Conservation (phyloP, 2,329 filamentous ascomycete genomes). For the Emergomyces pasteurianus region DNA sequence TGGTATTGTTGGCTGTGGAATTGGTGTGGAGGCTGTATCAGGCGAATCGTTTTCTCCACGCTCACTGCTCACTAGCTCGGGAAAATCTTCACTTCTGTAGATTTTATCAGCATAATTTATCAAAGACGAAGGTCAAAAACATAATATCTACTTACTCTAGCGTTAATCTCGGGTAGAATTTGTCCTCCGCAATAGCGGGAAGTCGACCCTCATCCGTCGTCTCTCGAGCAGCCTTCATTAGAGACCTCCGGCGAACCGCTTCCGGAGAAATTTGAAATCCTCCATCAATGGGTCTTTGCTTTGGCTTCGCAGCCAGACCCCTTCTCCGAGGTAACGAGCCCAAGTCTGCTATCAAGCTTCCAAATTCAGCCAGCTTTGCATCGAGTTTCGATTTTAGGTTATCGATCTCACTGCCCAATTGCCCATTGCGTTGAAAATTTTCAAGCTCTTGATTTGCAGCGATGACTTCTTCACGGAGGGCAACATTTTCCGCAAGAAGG, state of each 20-base stretch:
- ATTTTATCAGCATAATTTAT: slow-evolving; percentile 5
- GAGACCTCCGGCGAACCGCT: slow-evolving; percentile 5
- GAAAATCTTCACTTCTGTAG: slow-evolving; percentile 25
- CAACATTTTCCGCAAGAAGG: slow-evolving; percentile 48
- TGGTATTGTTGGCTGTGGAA: slow-evolving; percentile 40
- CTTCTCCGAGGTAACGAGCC: slow-evolving; percentile 29
- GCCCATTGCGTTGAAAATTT: slow-evolving; percentile 33
- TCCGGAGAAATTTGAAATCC: slow-evolving; percentile 2
- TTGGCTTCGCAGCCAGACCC: neutral
- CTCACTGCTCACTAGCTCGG: slow-evolving; percentile 17
- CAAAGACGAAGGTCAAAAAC: neutral
- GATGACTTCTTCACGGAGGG: slow-evolving; percentile 47
- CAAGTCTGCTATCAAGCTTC: slow-evolving; percentile 42
- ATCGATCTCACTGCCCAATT: slow-evolving; percentile 36
- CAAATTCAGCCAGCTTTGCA: slow-evolving; percentile 45
- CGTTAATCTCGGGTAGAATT: slow-evolving; percentile 44
- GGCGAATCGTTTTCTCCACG: slow-evolving; percentile 19
- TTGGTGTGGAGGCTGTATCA: slow-evolving; percentile 35
- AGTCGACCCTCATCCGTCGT: slow-evolving; percentile 28
- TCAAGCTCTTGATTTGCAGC: slow-evolving; percentile 44
- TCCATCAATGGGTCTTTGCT: neutral
- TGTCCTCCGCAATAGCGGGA: slow-evolving; percentile 49
- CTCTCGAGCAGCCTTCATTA: slow-evolving; percentile 9
- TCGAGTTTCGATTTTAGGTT: slow-evolving; percentile 44
- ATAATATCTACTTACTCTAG: slow-evolving; percentile 37